Evolutionary conservation across 192 early-diverging fungal genomes (phyloP).

Genomic region (Backusella circina): DNA sequence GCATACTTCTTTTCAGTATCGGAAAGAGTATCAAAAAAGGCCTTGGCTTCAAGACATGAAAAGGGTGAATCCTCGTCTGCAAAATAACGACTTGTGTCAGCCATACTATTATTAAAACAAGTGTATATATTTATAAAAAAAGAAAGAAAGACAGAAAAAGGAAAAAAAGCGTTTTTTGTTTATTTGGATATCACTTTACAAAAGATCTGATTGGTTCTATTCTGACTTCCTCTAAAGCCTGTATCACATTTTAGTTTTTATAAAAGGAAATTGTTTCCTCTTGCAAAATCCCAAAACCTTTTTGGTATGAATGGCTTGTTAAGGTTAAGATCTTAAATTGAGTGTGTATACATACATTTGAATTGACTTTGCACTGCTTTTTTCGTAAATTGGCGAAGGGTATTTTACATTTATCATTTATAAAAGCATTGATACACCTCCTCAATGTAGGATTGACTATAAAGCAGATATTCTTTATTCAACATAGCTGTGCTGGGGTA

Average conservation of each 20-base stretch:
- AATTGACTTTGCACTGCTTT: neutral
- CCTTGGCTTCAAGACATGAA: slow-evolving; percentile 43
- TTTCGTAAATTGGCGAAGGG: neutral
- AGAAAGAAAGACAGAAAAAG: neutral
- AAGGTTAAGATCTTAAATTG: neutral
- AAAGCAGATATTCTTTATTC: too few species aligned
- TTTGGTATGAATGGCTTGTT: neutral
- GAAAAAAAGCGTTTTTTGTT: neutral
- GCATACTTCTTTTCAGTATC: slow-evolving; percentile 50
- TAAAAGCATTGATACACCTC: too few species aligned
- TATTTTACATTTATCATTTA: too few species aligned
- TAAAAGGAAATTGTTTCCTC: neutral
- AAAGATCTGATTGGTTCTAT: neutral
- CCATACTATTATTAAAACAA: neutral
- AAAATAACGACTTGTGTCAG: slow-evolving; percentile 25
- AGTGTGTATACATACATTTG: neutral
- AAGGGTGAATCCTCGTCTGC: slow-evolving; percentile 47
- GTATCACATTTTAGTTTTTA: neutral
- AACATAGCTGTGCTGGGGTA: too few species aligned
- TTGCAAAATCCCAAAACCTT: neutral
- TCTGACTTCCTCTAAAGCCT: neutral
- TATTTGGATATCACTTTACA: neutral
- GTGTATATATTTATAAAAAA: neutral
- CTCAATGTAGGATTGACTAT: too few species aligned
- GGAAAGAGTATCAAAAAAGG: slow-evolving; percentile 46